These are phyloP conservation scores for Stylosanthes scabra DNA, from an alignment of 331 rosid genomes.

Conservation along the genomic window DNA sequence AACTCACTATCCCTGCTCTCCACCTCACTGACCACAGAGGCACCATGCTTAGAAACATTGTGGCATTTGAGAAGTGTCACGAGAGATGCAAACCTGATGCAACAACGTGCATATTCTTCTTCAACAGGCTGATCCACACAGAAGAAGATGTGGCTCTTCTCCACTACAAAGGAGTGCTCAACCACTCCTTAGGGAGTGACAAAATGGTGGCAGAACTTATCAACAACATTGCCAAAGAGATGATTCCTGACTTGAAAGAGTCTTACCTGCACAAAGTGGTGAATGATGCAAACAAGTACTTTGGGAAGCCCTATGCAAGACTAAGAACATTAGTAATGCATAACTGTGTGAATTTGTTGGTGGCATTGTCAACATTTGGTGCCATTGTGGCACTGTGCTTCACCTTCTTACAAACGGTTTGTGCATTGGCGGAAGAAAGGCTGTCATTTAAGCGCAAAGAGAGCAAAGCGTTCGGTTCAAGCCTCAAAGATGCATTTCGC, in stretches of 20 bases:
- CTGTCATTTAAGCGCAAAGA: not conserved
- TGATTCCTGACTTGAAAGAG: conserved; percentile 31
- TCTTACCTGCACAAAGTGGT: conserved; percentile 46
- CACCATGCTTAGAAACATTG: too few species aligned
- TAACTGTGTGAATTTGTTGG: conserved; percentile 49
- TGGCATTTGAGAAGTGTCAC: too few species aligned
- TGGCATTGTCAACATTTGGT: conserved; percentile 50
- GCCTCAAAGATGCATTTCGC: not conserved
- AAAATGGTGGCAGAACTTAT: conserved; percentile 41
- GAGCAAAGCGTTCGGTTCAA: not conserved
- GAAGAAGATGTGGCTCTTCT: conserved; percentile 45
- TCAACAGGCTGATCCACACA: conserved; percentile 27
- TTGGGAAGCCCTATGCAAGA: not conserved
- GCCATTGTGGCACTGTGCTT: conserved; percentile 47
- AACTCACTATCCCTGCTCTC: too few species aligned
- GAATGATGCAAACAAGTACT: conserved; percentile 36
- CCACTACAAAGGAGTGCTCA: conserved; percentile 46
- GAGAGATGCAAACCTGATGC: too few species aligned
- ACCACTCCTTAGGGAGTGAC: conserved; percentile 50
- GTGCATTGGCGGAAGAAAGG: not conserved
- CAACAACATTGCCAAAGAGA: conserved; percentile 47
- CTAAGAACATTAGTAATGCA: conserved; percentile 40
- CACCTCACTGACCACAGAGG: too few species aligned
- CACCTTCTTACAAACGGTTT: conserved; percentile 40
- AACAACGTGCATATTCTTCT: too few species aligned